Conservation (phyloP, 257 asterid species). For the Fraxinus excelsior region DNA sequence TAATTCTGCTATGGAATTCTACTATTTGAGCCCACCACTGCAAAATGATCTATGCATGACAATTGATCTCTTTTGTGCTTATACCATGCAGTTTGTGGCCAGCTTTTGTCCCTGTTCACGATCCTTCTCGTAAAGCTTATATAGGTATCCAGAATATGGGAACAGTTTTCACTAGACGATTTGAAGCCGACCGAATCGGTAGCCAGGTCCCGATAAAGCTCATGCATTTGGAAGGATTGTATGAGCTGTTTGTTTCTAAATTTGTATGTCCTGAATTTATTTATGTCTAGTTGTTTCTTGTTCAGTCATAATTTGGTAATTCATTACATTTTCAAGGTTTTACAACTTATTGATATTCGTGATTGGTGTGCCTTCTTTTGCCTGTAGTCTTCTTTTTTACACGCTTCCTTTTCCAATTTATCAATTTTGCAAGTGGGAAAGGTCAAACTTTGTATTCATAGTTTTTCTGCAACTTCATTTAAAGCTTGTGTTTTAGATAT, state of each 20-base stretch:
- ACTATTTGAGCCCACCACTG: background rate
- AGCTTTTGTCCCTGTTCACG: constrained; percentile 99
- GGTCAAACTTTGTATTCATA: background rate
- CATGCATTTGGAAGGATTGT: constrained; percentile 97
- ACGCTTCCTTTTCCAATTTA: background rate
- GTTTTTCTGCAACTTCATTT: constrained; percentile 5
- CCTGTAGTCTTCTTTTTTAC: background rate
- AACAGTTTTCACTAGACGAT: constrained; percentile 89
- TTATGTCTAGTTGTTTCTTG: constrained; percentile 8
- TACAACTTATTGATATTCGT: constrained; percentile 2
- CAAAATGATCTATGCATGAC: background rate
- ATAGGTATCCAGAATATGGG: constrained; percentile 98
- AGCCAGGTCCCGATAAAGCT: constrained; percentile 96
- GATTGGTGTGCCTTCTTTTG: background rate
- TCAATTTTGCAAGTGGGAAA: background rate
- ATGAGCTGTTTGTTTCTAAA: constrained; percentile 85
- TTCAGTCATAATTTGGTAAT: constrained; percentile 1
- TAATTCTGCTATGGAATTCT: background rate
- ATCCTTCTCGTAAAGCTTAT: constrained; percentile 90
- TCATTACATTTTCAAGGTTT: constrained; percentile 9
- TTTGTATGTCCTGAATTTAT: constrained; percentile 52
- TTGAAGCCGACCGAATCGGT: constrained; percentile 92
- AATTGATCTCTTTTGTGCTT: constrained; percentile 25
- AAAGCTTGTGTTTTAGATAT: constrained; percentile 12
- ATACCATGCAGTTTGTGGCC: constrained; percentile 85